A percentile compares a stretch with the other conserved stretches of the same genome.
These are phyloP conservation scores for Cynanchum wilfordii DNA, from an alignment of 257 asterid genomes.

Conservation along the genomic window DNA sequence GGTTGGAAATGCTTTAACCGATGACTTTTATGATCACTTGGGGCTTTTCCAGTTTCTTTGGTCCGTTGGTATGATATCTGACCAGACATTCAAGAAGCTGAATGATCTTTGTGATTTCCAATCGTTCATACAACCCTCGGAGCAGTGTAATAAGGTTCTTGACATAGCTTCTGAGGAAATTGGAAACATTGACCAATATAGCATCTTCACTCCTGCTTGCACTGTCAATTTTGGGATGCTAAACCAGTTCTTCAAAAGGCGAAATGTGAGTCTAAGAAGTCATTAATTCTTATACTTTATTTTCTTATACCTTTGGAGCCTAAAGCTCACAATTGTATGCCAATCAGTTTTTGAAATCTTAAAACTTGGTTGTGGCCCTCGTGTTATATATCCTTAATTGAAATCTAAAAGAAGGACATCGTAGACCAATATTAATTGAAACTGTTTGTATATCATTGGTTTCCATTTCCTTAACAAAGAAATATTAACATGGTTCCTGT, in stretches of 20 bases:
- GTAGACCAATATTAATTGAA: not conserved
- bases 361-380: not conserved
- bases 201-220: conserved; percentile 92
- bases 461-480: not conserved
- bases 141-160: conserved; percentile 44
- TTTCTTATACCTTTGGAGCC: not conserved
- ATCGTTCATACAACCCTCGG: conserved; percentile 49
- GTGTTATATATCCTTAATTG: no score
- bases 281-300: not conserved
- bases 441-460: not conserved
- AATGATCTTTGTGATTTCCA: conserved; percentile 47
- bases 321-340: not conserved
- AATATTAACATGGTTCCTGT: not conserved
- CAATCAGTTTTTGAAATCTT: not conserved
- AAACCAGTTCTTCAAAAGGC: conserved; percentile 40
- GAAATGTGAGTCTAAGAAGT: conserved; percentile 36
- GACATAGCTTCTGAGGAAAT: conserved; percentile 59
- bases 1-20: conserved; percentile 95
- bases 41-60: conserved; percentile 85
- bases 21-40: conserved; percentile 75
- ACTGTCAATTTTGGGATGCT: conserved; percentile 42
- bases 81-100: conserved; percentile 78
- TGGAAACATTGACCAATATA: conserved; percentile 79
- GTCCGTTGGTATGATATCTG: conserved; percentile 91
- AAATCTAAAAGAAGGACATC: no score